These are phyloP conservation scores for Erodium trifolium DNA, from an alignment of 441 rosid genomes.

Conservation along the genomic window DNA sequence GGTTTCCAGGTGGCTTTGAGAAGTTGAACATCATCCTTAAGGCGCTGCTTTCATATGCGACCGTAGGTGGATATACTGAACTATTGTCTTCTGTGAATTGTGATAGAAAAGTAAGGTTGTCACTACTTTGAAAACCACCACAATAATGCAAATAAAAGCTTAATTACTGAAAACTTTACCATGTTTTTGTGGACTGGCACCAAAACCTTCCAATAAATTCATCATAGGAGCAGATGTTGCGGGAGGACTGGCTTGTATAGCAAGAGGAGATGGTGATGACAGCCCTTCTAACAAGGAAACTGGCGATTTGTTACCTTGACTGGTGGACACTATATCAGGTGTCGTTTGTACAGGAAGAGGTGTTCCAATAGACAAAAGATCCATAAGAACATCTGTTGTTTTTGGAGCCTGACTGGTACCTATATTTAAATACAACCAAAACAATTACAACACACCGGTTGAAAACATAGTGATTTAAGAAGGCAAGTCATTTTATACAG, in stretches of 20 bases:
- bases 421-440: constrained; percentile 20
- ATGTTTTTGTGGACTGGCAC: constrained; percentile 42
- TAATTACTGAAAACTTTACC: constrained; percentile 35
- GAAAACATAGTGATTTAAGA: background rate
- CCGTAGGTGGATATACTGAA: constrained; percentile 59
- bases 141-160: background rate
- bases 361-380: constrained; percentile 81
- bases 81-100: constrained; percentile 88
- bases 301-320: constrained; percentile 32
- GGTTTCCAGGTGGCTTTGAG: constrained; percentile 70
- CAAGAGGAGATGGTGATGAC: constrained; percentile 33
- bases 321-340: constrained; percentile 47
- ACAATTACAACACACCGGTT: background rate
- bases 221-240: constrained; percentile 44
- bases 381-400: constrained; percentile 73
- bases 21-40: constrained; percentile 71
- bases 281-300: constrained; percentile 39
- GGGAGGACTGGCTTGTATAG: constrained; percentile 32
- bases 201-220: constrained; percentile 86
- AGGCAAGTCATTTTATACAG: background rate
- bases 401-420: constrained; percentile 57
- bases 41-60: constrained; percentile 81
- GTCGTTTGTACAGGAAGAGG: constrained; percentile 34
- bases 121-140: constrained; percentile 11
- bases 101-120: constrained; percentile 20